phyloP scores from a whole-genome alignment of 805 yeast genomes.

The Yarrowia osloensis region DNA sequence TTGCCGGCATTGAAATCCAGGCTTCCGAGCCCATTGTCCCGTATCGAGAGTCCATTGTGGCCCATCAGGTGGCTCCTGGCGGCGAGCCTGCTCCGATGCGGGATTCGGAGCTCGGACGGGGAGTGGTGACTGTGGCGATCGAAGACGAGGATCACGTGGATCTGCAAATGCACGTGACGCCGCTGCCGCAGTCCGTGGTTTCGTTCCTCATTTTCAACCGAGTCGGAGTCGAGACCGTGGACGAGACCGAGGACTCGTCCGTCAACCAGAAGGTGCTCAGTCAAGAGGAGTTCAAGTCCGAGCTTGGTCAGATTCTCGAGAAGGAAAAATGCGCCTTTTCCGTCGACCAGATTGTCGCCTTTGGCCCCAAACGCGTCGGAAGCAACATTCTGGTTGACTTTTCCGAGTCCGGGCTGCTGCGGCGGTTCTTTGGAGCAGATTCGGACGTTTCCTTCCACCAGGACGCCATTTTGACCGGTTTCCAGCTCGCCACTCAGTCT shows the following conservation, averaged over 20 bases:
- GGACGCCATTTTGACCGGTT: slow-evolving; percentile 74
- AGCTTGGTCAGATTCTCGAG: slow-evolving; percentile 3
- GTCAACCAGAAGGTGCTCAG: slow-evolving; percentile 35
- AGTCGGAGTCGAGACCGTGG: slow-evolving; percentile 35
- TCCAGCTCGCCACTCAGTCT: slow-evolving; percentile 74
- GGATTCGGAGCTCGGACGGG: slow-evolving; percentile 32
- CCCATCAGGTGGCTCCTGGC: slow-evolving; percentile 46
- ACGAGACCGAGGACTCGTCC: slow-evolving; percentile 36
- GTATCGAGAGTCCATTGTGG: slow-evolving; percentile 77
- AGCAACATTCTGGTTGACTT: slow-evolving; percentile 70
- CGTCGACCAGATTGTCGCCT: slow-evolving; percentile 53
- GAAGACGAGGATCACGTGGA: slow-evolving; percentile 47
- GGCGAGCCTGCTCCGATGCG: slow-evolving; percentile 29
- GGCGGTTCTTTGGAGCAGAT: not conserved
- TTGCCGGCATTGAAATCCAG: slow-evolving; percentile 86
- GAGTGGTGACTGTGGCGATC: slow-evolving; percentile 48
- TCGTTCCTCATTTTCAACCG: slow-evolving; percentile 2
- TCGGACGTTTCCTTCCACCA: slow-evolving; percentile 45
- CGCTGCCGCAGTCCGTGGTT: slow-evolving; percentile 55
- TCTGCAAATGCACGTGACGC: slow-evolving; percentile 50
- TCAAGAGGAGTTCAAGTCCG: not conserved
- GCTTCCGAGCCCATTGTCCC: slow-evolving; percentile 94
- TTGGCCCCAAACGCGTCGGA: slow-evolving; percentile 78
- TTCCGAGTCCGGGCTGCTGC: not conserved
- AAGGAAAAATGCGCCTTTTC: not conserved